These are phyloP conservation scores for Shiraia bambusicola DNA, from an alignment of 2,329 filamentous ascomycete species.

Conservation along the genomic window DNA sequence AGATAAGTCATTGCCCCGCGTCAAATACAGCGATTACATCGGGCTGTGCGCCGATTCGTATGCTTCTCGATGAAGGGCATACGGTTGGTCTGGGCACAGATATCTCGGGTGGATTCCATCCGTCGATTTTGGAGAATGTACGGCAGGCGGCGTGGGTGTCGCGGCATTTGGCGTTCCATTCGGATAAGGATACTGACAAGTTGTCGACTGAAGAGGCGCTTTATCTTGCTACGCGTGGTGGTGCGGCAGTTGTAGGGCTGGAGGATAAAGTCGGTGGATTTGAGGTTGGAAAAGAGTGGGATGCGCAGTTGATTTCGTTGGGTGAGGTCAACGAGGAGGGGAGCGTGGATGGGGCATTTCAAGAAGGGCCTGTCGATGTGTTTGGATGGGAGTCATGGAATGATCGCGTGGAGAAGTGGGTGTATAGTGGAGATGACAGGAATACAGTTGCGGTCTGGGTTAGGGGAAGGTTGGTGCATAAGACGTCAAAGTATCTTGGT, in stretches of 20 bases:
- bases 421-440: conserved; percentile 89
- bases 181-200: conserved; percentile 53
- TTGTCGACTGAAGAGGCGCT: conserved; percentile 83
- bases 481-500: conserved; percentile 16
- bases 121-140: conserved; percentile 79
- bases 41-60: conserved; percentile 74
- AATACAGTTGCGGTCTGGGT: conserved; percentile 93
- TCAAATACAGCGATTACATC: conserved; percentile 82
- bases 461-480: conserved; percentile 75
- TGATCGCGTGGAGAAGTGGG: conserved; percentile 87
- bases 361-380: conserved; percentile 72
- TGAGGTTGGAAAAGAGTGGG: conserved; percentile 83
- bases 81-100: conserved; percentile 87
- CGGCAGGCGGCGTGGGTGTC: conserved; percentile 79
- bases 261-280: conserved; percentile 74
- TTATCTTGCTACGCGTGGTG: conserved; percentile 84
- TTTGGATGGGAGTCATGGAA: conserved; percentile 93
- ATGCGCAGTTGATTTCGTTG: conserved; percentile 79
- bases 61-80: conserved; percentile 72
- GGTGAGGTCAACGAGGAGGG: conserved; percentile 43
- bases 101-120: conserved; percentile 82
- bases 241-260: conserved; percentile 78
- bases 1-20: conserved; percentile 82
- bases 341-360: conserved; percentile 43
- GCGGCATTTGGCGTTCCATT: conserved; percentile 65